phyloP scores from a whole-genome alignment of 768 basidiomycete genomes.

The Pulveroboletus sp. region DNA sequence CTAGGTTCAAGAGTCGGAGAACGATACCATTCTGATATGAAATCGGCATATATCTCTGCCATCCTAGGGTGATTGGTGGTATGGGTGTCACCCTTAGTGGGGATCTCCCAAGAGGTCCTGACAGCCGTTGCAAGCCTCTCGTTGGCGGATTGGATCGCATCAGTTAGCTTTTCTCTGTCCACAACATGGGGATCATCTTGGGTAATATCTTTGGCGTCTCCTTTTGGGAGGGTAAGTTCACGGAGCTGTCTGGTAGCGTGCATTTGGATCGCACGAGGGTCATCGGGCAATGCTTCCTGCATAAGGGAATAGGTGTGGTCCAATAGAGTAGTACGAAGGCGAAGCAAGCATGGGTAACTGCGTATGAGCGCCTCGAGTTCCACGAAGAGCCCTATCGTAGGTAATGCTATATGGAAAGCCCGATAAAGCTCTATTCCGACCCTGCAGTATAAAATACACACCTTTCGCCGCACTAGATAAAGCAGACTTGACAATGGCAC shows the following conservation, averaged over 20 bases:
- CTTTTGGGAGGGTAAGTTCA: conserved; percentile 26
- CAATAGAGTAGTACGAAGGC: conserved; percentile 38
- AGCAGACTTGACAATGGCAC: conserved; percentile 76
- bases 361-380: conserved; percentile 40
- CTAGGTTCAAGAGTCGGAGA: conserved; percentile 26
- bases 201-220: conserved; percentile 1
- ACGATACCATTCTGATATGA: conserved; percentile 46
- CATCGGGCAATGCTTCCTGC: conserved; percentile 31
- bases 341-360: conserved; percentile 38
- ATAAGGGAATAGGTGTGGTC: conserved; percentile 43
- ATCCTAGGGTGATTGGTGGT: conserved; percentile 27
- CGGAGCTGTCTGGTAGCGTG: conserved; percentile 36
- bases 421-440: conserved; percentile 9
- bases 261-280: conserved; percentile 36
- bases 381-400: conserved; percentile 38
- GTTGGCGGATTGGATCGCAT: conserved; percentile 29
- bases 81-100: conserved; percentile 10
- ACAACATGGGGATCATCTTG: conserved; percentile 3
- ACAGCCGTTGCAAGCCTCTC: conserved; percentile 28
- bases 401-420: conserved; percentile 31
- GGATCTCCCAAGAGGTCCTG: conserved; percentile 22
- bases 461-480: conserved; percentile 72
- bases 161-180: conserved; percentile 23
- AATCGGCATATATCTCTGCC: conserved; percentile 36
- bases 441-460: conserved; percentile 28